A percentile compares a stretch with the other conserved stretches of the same genome.
Conservation (phyloP, 1,284 basidiomycete species). For the Melampsora americana region DNA sequence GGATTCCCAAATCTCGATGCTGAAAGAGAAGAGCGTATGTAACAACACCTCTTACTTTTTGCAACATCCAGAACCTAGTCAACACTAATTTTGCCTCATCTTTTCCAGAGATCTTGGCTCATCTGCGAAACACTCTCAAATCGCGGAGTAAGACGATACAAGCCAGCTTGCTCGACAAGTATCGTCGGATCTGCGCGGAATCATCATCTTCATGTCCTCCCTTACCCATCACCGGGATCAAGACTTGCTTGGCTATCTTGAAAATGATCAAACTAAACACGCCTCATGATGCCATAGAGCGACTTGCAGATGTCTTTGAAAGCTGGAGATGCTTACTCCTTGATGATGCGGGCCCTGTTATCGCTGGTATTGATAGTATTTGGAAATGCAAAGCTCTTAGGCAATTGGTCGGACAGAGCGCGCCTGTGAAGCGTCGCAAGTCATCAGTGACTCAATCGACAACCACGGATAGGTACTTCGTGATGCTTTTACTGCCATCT, state of each 20-base stretch:
- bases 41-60: too few species aligned
- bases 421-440: too few species aligned
- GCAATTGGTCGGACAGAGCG: background rate
- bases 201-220: slow-evolving; percentile 12
- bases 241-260: slow-evolving; percentile 24
- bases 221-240: slow-evolving; percentile 29
- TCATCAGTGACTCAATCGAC: too few species aligned
- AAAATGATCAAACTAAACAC: background rate
- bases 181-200: slow-evolving; percentile 15
- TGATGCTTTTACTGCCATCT: too few species aligned
- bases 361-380: slow-evolving; percentile 22
- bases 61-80: too few species aligned
- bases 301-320: slow-evolving; percentile 27
- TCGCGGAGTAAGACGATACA: background rate
- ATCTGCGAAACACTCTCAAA: background rate
- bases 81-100: too few species aligned
- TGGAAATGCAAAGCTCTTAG: slow-evolving; percentile 29
- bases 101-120: background rate
- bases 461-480: too few species aligned
- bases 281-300: background rate
- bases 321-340: slow-evolving; percentile 11
- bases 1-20: too few species aligned
- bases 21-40: too few species aligned
- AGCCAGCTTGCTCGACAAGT: slow-evolving; percentile 14
- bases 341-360: slow-evolving; percentile 10